These are phyloP conservation scores for Cytidiella melzeri DNA, from an alignment of 768 basidiomycete genomes.

Conservation along the genomic window DNA sequence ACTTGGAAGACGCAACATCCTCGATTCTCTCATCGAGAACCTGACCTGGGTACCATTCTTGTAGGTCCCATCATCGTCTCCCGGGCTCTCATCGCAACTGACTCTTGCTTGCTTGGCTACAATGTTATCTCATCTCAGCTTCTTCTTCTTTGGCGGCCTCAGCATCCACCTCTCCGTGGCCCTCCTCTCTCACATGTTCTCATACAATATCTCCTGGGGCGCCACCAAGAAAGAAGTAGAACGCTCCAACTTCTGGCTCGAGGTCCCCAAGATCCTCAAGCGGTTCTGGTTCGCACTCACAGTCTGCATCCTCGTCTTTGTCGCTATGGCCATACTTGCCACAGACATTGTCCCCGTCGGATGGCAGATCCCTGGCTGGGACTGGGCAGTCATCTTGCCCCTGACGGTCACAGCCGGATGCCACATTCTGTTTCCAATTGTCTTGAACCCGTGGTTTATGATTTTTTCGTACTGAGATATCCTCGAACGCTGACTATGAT, in stretches of 20 bases:
- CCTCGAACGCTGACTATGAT: no score
- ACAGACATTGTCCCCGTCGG: constrained; percentile 48
- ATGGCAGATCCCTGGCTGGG: constrained; percentile 55
- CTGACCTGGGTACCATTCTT: constrained; percentile 69
- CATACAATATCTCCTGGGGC: constrained; percentile 53
- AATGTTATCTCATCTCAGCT: constrained; percentile 20
- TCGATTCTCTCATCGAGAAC: constrained; percentile 51
- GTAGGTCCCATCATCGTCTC: constrained; percentile 37
- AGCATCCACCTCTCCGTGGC: constrained; percentile 48
- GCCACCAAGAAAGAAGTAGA: constrained; percentile 79
- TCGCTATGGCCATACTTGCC: constrained; percentile 51
- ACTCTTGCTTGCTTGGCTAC: not conserved
- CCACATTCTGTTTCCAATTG: constrained; percentile 75
- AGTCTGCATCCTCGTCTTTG: constrained; percentile 45
- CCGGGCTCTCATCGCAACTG: not conserved
- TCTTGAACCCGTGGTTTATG: constrained; percentile 87
- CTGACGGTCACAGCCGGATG: constrained; percentile 60
- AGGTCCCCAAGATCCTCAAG: constrained; percentile 77
- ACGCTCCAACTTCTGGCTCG: constrained; percentile 84
- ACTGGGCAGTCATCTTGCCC: constrained; percentile 77
- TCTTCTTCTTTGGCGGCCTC: constrained; percentile 56
- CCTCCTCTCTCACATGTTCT: constrained; percentile 49
- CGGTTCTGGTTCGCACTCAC: constrained; percentile 68
- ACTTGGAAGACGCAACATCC: constrained; percentile 48
- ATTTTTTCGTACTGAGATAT: constrained; percentile 65